phyloP scores from a whole-genome alignment of 768 basidiomycete genomes.

The Kwoniella sp. region DNA sequence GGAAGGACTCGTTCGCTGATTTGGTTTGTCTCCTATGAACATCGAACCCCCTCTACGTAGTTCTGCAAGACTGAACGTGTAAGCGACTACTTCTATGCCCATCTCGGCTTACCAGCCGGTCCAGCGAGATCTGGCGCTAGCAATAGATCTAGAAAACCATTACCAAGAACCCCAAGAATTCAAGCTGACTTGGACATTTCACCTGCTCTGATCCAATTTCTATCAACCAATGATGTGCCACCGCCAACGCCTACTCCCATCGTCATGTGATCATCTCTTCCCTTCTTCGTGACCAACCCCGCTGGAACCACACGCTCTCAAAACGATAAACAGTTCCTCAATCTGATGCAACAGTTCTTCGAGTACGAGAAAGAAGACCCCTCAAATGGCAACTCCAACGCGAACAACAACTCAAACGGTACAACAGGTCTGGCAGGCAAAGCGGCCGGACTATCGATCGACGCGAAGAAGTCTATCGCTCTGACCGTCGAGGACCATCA shows the following conservation, averaged over 20 bases:
- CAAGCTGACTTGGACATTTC: constrained; percentile 16
- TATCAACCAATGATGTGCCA: constrained; percentile 4
- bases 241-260: not conserved
- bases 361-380: constrained; percentile 38
- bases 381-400: not conserved
- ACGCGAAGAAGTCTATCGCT: constrained; percentile 22
- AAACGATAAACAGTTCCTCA: constrained; percentile 41
- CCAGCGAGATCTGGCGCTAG: not conserved
- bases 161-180: constrained; percentile 10
- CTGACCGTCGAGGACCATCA: constrained; percentile 24
- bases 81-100: constrained; percentile 18
- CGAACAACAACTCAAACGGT: not conserved
- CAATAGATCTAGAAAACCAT: not conserved
- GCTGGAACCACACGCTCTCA: not conserved
- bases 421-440: constrained; percentile 24
- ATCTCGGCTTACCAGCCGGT: not conserved
- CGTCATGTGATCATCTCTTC: not conserved
- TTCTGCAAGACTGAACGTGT: constrained; percentile 56
- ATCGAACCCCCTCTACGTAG: constrained; percentile 28
- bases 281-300: too few species aligned
- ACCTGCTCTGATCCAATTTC: not conserved
- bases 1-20: too few species aligned
- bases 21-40: too few species aligned
- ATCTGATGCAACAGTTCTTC: constrained; percentile 47
- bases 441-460: constrained; percentile 22